These are phyloP conservation scores for Xerocomellus amylosporus DNA, from an alignment of 768 basidiomycete species.

Conservation along the genomic window DNA sequence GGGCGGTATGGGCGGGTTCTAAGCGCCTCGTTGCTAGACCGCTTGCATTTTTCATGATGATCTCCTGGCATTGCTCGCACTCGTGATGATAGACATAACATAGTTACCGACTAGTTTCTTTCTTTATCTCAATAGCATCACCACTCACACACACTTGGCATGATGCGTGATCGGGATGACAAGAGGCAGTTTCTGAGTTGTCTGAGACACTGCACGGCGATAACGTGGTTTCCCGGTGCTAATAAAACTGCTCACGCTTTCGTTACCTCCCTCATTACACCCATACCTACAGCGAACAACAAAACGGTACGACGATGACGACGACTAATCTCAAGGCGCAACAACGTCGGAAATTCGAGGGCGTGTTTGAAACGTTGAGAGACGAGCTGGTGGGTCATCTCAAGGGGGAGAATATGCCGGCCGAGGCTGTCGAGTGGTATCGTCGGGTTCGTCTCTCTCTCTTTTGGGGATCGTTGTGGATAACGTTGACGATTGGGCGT, in stretches of 20 bases:
- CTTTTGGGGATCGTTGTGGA: neutral
- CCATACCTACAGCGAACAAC: too few relatives aligned
- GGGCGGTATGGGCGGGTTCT: constrained; percentile 41
- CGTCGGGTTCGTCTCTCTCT: constrained; percentile 52
- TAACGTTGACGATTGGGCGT: neutral
- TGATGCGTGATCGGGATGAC: neutral
- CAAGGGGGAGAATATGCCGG: constrained; percentile 70
- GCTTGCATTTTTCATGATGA: neutral
- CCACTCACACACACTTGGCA: constrained; percentile 12
- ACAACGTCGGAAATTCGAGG: constrained; percentile 65
- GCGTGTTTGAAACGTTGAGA: constrained; percentile 66
- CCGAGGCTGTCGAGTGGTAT: constrained; percentile 76
- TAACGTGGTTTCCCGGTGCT: neutral
- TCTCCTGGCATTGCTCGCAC: neutral
- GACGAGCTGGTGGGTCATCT: constrained; percentile 76
- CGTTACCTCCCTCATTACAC: neutral
- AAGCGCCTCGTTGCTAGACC: constrained; percentile 6
- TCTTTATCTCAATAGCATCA: constrained; percentile 20
- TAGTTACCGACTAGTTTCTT: constrained; percentile 16
- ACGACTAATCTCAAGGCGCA: constrained; percentile 37
- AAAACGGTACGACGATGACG: constrained; percentile 12
- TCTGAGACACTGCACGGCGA: neutral
- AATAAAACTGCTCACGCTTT: neutral
- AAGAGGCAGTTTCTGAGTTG: neutral
- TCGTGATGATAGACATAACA: constrained; percentile 3